Evolutionary conservation across 2,329 filamentous ascomycete genomes (phyloP).

Genomic region (Cladosporium colombiae): DNA sequence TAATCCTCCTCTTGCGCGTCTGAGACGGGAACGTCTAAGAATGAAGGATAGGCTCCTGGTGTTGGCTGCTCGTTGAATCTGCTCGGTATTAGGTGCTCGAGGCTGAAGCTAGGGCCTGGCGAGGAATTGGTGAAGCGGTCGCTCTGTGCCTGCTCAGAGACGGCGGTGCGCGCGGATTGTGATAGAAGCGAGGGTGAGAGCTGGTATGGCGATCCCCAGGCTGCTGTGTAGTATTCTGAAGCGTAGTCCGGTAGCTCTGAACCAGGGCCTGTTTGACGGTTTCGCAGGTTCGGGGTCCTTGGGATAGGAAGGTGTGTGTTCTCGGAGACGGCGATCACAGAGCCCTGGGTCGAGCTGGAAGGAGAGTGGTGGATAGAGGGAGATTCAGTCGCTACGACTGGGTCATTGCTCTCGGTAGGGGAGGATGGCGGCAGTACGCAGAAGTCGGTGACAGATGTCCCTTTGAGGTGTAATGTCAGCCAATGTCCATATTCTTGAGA

Average conservation of each 20-base stretch:
- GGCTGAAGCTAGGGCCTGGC: slow-evolving; percentile 35
- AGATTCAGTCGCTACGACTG: slow-evolving; percentile 13
- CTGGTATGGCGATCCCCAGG: slow-evolving; percentile 90
- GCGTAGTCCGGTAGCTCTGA: slow-evolving; percentile 28
- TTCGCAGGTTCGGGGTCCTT: slow-evolving; percentile 8
- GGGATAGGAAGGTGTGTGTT: slow-evolving; percentile 13
- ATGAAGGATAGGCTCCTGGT: slow-evolving; percentile 23
- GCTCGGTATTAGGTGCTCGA: slow-evolving; percentile 39
- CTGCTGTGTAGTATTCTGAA: slow-evolving; percentile 62
- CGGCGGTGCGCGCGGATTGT: slow-evolving; percentile 34
- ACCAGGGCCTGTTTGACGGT: slow-evolving; percentile 9
- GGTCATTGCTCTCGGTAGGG: slow-evolving; percentile 17
- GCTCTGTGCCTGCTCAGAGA: slow-evolving; percentile 33
- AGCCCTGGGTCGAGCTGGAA: background rate
- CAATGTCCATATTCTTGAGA: background rate
- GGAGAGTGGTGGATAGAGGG: slow-evolving; percentile 6
- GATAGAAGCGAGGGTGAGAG: slow-evolving; percentile 53
- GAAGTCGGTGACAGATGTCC: background rate
- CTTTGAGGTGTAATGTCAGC: background rate
- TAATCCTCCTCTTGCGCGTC: slow-evolving; percentile 25
- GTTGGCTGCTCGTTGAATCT: slow-evolving; percentile 29
- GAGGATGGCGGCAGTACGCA: slow-evolving; percentile 5
- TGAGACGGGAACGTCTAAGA: slow-evolving; percentile 18
- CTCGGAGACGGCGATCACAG: background rate
- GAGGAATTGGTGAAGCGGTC: slow-evolving; percentile 34